A percentile compares a stretch with the other conserved stretches of the same genome.
phyloP scores from a whole-genome alignment of 2,329 filamentous ascomycete genomes.

The Pestalotiopsis sp. region DNA sequence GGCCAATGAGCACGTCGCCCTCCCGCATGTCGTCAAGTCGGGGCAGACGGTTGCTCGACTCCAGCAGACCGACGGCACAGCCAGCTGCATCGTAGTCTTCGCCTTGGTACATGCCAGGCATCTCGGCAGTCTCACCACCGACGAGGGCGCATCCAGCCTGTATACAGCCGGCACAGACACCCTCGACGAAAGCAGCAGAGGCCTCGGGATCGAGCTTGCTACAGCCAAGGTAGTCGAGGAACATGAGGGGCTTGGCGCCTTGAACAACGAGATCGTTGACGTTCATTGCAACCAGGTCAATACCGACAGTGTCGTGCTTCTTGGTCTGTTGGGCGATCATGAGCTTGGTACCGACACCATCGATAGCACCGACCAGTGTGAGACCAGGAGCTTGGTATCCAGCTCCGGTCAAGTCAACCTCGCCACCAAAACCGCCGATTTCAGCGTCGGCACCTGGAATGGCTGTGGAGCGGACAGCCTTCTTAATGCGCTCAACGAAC shows the following conservation, averaged over 20 bases:
- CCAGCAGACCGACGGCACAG: conserved; percentile 84
- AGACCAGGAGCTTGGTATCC: conserved; percentile 71
- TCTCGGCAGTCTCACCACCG: conserved; percentile 97
- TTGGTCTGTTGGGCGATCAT: conserved; percentile 90
- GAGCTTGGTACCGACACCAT: conserved; percentile 93
- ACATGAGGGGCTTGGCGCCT: conserved; percentile 91
- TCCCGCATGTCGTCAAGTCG: conserved; percentile 73
- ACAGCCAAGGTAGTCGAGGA: conserved; percentile 98
- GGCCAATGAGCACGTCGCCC: conserved; percentile 84
- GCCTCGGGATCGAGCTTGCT: conserved; percentile 79
- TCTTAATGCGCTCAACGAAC: conserved; percentile 90
- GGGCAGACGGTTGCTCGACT: conserved; percentile 71
- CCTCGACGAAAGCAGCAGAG: conserved; percentile 85
- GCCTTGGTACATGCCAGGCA: conserved; percentile 90
- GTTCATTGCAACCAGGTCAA: conserved; percentile 98
- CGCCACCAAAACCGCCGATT: conserved; percentile 94
- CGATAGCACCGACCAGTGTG: conserved; percentile 84
- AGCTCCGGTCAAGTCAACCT: conserved; percentile 75
- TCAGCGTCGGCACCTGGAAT: conserved; percentile 87
- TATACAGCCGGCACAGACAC: conserved; percentile 85
- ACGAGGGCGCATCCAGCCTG: conserved; percentile 86
- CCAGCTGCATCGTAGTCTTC: conserved; percentile 94
- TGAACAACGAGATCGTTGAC: conserved; percentile 97
- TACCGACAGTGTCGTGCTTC: conserved; percentile 92
- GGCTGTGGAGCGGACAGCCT: conserved; percentile 81